These are phyloP conservation scores for Larix sibirica DNA, from an alignment of 83 land plant species.

Conservation along the genomic window DNA sequence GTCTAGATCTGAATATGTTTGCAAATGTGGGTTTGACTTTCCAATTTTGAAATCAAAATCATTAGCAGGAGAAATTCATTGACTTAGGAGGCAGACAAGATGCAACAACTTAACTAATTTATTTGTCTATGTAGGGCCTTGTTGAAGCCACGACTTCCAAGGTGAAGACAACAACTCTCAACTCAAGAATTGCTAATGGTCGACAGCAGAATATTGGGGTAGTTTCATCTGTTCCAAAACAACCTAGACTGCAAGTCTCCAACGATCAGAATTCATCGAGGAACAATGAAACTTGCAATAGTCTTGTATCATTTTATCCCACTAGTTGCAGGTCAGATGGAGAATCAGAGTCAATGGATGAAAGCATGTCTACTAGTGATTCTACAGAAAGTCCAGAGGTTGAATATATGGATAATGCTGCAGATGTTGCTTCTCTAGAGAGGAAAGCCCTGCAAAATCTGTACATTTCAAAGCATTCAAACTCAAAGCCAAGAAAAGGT, in stretches of 20 bases:
- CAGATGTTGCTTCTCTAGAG: conserved; percentile 42
- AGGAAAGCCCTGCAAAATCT: conserved; percentile 37
- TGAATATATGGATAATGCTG: conserved; percentile 50
- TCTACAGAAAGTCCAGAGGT: conserved; percentile 66
- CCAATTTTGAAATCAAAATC: neutral
- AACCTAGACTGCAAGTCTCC: conserved; percentile 6
- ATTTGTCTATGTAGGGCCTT: conserved; percentile 25
- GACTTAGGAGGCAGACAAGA: neutral
- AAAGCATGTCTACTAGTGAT: conserved; percentile 56
- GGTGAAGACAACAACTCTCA: conserved; percentile 27
- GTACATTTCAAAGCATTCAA: conserved; percentile 40
- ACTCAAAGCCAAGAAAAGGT: conserved; percentile 6
- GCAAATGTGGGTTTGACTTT: neutral
- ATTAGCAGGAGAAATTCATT: neutral
- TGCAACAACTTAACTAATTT: neutral
- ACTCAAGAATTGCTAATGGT: neutral
- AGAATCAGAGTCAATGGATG: conserved; percentile 52
- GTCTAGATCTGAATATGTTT: neutral
- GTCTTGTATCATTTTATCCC: conserved; percentile 19
- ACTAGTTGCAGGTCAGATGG: conserved; percentile 34
- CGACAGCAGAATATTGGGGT: neutral
- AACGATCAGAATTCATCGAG: neutral
- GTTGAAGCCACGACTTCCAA: conserved; percentile 21
- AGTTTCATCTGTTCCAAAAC: conserved; percentile 1
- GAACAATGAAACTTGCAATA: conserved; percentile 8